Base-by-base conservation (phyloP, 1,284 basidiomycete species). In the Moesziomyces parantarcticus region DNA sequence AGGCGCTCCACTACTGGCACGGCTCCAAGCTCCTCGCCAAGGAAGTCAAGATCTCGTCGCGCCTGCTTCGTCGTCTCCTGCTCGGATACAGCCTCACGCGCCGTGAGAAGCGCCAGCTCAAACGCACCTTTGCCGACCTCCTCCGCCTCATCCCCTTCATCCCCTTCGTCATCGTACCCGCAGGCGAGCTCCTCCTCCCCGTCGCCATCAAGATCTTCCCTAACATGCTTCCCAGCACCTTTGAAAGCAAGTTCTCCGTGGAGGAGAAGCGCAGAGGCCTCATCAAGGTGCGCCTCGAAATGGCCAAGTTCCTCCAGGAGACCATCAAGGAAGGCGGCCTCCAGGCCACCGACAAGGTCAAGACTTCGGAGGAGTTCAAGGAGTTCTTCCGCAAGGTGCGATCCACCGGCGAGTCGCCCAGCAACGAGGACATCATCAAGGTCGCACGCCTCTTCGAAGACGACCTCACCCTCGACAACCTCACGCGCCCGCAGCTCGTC, bases 251-350 rank as follows among this genome's bases (percentile, higher is more conserved):
- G 85, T 97, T 92, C 54, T 79, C 80, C 11, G 70, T 70, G 29
- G 94, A 97, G 83, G 96, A 99, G 86, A 99, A 99, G 85, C 90
- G 97, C 80, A 90, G 96, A 73, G 97, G 97, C 84, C 88, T 98
- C 3, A 90, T 99, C 50, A 92, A 95, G 77, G 93, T 97, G 22
- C 89, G 96, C 56, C 87, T 99, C 25, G 95, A 98, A 84, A 98
- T 99, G 95, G 97, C 97, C 77, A 99, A 99, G 83, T 99, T 99
- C 88, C 87, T 99, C 48, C 96, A 98, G 83, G 97, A 98, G 85
- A 98, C 97, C 2, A 89, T 99, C 59, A 90, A 92, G 49, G 96
- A 98, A 85, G 94, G 92, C 16, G 94, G 93, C 42, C 87, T 98
- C 60, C 94, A 92, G 84, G 92, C 79, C 14, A 77, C 93, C 8